Percentiles rank a stretch among this genome's conserved stretches.
These are phyloP conservation scores for Kurtzmaniella quercitrusa DNA, from an alignment of 1,139 yeast species.

Conservation along the genomic window DNA sequence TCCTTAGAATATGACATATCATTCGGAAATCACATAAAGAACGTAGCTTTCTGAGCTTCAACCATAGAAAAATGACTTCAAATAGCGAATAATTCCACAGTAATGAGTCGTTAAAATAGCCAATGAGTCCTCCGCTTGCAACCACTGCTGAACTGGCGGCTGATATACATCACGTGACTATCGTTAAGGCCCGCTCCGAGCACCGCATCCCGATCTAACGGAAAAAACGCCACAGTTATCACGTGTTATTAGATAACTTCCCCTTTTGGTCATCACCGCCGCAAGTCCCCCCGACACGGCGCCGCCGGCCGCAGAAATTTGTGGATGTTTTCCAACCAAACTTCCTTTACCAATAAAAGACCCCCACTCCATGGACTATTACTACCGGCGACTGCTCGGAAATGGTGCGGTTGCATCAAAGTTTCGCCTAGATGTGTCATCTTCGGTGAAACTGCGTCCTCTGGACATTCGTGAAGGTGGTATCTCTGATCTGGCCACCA, in stretches of 20 bases:
- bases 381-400: constrained; percentile 36
- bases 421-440: constrained; percentile 22
- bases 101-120: not conserved
- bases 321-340: not conserved
- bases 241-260: not conserved
- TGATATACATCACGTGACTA: not conserved
- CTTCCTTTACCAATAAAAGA: not conserved
- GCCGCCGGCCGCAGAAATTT: not conserved
- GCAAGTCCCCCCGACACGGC: constrained; percentile 1
- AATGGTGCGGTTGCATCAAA: constrained; percentile 37
- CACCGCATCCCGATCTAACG: not conserved
- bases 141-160: not conserved
- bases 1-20: too few relatives aligned
- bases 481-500: constrained; percentile 3
- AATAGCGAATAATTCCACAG: too few relatives aligned
- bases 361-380: constrained; percentile 25
- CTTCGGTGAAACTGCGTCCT: constrained; percentile 19
- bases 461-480: constrained; percentile 17
- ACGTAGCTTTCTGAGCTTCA: too few relatives aligned
- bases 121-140: not conserved
- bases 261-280: constrained; percentile 1
- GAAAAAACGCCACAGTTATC: constrained; percentile 1
- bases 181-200: not conserved
- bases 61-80: too few relatives aligned
- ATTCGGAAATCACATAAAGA: too few relatives aligned